Evolutionary conservation across 2,329 filamentous ascomycete species (phyloP).

Genomic region (Rhynchosporium agropyri): DNA sequence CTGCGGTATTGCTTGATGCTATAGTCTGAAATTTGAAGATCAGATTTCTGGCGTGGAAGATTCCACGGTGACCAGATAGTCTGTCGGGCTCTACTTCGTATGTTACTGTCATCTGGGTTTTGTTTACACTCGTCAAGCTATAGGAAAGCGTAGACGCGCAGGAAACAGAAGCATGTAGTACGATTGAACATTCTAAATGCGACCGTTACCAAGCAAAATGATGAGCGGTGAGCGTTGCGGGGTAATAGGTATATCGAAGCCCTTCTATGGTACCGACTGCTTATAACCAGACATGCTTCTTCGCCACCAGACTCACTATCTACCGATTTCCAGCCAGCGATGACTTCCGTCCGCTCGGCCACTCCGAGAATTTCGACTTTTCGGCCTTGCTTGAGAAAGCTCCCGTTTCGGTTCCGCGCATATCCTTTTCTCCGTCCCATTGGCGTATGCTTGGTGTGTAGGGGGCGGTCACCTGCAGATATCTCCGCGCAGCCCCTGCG

Average conservation of each 20-base stretch:
- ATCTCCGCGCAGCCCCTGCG: neutral
- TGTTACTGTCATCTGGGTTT: no score
- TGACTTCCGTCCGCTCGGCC: neutral
- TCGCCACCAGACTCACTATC: neutral
- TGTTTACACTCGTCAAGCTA: no score
- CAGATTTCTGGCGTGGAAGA: no score
- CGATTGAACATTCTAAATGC: no score
- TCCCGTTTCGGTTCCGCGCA: neutral
- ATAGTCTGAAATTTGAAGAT: no score
- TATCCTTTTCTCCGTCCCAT: neutral
- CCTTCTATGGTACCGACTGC: neutral
- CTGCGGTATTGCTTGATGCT: no score
- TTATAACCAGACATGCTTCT: neutral
- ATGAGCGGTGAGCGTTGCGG: conserved; percentile 15
- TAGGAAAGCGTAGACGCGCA: no score
- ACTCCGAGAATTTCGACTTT: neutral
- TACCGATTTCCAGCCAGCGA: neutral
- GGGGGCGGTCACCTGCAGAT: neutral
- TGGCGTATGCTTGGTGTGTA: neutral
- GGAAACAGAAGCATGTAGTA: no score
- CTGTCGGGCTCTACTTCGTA: no score
- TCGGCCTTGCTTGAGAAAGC: neutral
- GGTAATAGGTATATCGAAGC: conserved; percentile 10
- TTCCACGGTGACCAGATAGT: no score
- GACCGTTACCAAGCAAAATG: neutral